Percentiles rank a stretch among this genome's conserved stretches.
Evolutionary conservation across 148 eudicot species (phyloP).

Genomic region (Chenopodium formosanum): DNA sequence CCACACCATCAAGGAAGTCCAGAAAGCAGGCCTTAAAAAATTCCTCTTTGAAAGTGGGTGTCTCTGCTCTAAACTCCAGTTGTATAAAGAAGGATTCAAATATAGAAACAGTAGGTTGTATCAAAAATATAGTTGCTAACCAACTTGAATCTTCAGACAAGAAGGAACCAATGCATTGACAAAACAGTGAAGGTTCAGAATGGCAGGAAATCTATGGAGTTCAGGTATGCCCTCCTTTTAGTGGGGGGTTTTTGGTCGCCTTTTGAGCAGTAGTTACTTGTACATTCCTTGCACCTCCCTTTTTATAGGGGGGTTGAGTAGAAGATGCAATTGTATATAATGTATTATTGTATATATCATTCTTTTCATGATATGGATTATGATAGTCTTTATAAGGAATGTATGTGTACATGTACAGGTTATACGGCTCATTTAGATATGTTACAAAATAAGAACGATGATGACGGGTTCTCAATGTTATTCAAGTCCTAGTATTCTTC

Average conservation of each 20-base stretch:
- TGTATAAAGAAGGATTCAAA: slow-evolving; percentile 22
- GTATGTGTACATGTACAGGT: neutral
- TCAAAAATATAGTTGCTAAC: neutral
- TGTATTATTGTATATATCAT: neutral
- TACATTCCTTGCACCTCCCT: neutral
- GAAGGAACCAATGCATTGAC: neutral
- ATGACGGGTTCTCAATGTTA: neutral
- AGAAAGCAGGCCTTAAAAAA: slow-evolving; percentile 28
- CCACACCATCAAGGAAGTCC: slow-evolving; percentile 29
- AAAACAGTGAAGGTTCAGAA: neutral
- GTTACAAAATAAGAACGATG: too few species aligned
- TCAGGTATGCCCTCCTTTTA: neutral
- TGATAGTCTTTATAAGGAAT: neutral
- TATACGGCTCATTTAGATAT: neutral
- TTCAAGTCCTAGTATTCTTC: neutral
- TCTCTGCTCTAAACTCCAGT: slow-evolving; percentile 10
- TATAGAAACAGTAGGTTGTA: slow-evolving; percentile 4
- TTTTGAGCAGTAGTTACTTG: neutral
- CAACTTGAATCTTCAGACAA: neutral
- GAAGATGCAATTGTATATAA: slow-evolving; percentile 22
- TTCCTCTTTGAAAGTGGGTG: slow-evolving; percentile 8
- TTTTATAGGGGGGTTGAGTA: neutral
- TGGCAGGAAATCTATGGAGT: neutral
- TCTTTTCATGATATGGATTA: slow-evolving; percentile 5
- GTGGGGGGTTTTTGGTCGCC: neutral